A percentile compares a stretch with the other conserved stretches of the same genome.
phyloP scores from a whole-genome alignment of 2,329 filamentous ascomycete genomes.

The Neofusicoccum cordaticola region DNA sequence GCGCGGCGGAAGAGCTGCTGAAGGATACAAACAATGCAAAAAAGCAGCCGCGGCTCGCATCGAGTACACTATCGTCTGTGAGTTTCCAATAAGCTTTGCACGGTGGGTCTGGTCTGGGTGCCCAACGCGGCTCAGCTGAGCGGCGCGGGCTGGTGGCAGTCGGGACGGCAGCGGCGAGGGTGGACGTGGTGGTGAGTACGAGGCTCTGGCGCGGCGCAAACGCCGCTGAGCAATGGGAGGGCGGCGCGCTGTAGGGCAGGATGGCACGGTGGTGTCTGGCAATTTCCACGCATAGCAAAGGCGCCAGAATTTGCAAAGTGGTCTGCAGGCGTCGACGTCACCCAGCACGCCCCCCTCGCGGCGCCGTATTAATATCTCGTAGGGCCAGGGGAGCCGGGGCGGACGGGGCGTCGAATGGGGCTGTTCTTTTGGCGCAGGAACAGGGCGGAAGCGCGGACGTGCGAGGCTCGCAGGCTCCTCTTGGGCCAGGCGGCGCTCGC shows the following conservation, averaged over 20 bases:
- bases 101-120: background rate
- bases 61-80: background rate
- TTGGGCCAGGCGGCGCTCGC: background rate
- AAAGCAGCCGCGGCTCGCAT: background rate
- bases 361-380: background rate
- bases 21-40: background rate
- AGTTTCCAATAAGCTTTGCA: background rate
- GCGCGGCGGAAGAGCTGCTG: background rate
- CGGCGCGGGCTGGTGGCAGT: background rate
- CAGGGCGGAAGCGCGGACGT: constrained; percentile 8
- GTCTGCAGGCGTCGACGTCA: constrained; percentile 8
- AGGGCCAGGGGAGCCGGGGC: constrained; percentile 1
- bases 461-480: background rate
- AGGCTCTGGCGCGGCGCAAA: background rate
- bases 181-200: background rate
- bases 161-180: background rate
- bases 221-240: background rate
- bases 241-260: background rate
- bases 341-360: background rate
- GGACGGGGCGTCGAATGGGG: background rate
- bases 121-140: background rate
- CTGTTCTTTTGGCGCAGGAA: background rate
- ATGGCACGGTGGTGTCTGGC: constrained; percentile 3
- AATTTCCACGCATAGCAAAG: constrained; percentile 8
- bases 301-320: constrained; percentile 5